Percentiles rank a stretch among this genome's conserved stretches.
Evolutionary conservation across 805 yeast species (phyloP).

Genomic region (Sungouiella thailandica): DNA sequence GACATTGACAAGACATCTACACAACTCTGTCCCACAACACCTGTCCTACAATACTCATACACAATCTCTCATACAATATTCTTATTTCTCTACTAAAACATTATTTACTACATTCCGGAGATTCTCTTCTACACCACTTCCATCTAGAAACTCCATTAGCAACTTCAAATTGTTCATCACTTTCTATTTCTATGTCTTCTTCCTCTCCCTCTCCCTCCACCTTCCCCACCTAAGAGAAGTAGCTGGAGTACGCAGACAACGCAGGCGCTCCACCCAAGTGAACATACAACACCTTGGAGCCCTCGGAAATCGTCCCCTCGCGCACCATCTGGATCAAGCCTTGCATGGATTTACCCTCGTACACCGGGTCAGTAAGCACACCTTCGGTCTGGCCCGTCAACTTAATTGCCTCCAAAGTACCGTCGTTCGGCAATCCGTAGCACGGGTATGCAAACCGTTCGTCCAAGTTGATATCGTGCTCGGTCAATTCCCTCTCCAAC

Average conservation of each 20-base stretch:
- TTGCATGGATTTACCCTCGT: conserved; percentile 6
- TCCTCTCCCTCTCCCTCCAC: too few relatives aligned
- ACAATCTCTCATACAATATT: too few relatives aligned
- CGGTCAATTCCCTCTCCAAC: conserved; percentile 3
- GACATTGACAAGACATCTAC: too few relatives aligned
- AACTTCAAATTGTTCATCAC: too few relatives aligned
- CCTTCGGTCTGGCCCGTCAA: conserved; percentile 5
- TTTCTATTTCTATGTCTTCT: too few relatives aligned
- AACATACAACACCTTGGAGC: conserved; percentile 4
- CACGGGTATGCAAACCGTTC: conserved; percentile 4
- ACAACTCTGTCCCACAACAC: too few relatives aligned
- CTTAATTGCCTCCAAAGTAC: conserved; percentile 5
- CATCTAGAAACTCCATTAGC: too few relatives aligned
- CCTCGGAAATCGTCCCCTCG: conserved; percentile 3
- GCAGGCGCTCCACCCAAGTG: conserved; percentile 6
- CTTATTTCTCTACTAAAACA: too few relatives aligned
- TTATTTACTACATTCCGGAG: too few relatives aligned
- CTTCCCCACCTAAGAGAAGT: not conserved
- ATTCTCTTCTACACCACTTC: too few relatives aligned
- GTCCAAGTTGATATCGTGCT: conserved; percentile 1
- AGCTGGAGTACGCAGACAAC: conserved; percentile 5
- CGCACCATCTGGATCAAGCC: conserved; percentile 3
- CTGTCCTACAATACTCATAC: too few relatives aligned
- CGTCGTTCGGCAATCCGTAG: conserved; percentile 5
- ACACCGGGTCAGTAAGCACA: conserved; percentile 5